Base-by-base conservation (phyloP, 768 basidiomycete species). In the Pisolithus tinctorius region DNA sequence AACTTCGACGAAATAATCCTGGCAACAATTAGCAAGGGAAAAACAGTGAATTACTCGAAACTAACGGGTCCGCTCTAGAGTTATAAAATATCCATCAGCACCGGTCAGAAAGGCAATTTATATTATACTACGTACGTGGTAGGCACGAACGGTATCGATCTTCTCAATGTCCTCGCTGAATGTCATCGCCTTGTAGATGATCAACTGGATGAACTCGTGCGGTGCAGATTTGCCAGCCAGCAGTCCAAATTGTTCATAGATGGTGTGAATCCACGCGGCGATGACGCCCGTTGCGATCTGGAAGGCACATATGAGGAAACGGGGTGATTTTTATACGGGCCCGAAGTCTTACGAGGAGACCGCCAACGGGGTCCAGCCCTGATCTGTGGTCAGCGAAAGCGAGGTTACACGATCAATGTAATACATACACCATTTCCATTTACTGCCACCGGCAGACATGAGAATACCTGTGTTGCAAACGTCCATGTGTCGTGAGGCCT, bases 1-100 rank as follows among this genome's bases (percentile, higher is more conserved):
- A 13, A 98, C 77, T 68, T 98, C 96, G 42, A 97, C 93, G 63
- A 93, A 89, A 63, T 93, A 95, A 53, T 91, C 80, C 85, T 88
- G 59, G 17, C 37, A 30, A 14, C 34, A 51, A 51, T 59, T 13
- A 57, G 26, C 16, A 9, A 36, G 2, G 27, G 29, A 14, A 36
- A 47, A 25, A 45, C 14, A 6, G 16, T 45, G 13, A 27, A 25
- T 9, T 45, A 14, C 14, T 26, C 20, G 46, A 37, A 3, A 46
- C 76, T 46, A 59, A 88, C 86, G 29, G 86, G 87, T 47, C 87
- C 87, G 66, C 86, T 88, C 83, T 84, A 63, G 29, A 9, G 27
- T n/a, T 23, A 16, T 1, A 2, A 16, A 23, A 9, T 31, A 36
- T 10, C 37, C 17, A 37, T 45, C 17, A 51, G 42, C 30, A 42